Percentiles rank a stretch among this genome's conserved stretches.
Evolutionary conservation across 2,329 filamentous ascomycete species (phyloP).

Genomic region (Clonostachys rosea): DNA sequence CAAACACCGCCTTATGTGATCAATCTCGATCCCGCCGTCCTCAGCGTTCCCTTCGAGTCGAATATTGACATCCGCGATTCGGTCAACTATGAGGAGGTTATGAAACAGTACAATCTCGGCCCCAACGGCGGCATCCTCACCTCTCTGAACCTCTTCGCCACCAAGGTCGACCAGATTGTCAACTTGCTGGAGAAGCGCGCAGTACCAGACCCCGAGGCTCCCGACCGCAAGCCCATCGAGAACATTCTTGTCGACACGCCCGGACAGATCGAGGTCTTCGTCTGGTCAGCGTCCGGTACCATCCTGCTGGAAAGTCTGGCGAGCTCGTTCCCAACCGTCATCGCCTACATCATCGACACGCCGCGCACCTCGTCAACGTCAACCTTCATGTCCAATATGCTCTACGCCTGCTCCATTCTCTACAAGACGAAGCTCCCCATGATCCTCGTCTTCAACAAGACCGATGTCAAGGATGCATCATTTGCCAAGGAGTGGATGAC

Average conservation of each 20-base stretch:
- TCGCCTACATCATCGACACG: constrained; percentile 97
- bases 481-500: constrained; percentile 99
- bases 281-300: constrained; percentile 93
- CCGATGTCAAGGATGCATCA: constrained; percentile 83
- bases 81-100: constrained; percentile 99
- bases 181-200: constrained; percentile 85
- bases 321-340: constrained; percentile 91
- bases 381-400: constrained; percentile 99
- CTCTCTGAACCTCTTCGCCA: constrained; percentile 92
- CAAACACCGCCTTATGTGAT: constrained; percentile 86
- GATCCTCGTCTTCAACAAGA: constrained; percentile 99
- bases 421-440: constrained; percentile 99
- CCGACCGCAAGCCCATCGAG: constrained; percentile 60
- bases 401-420: constrained; percentile 96
- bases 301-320: constrained; percentile 92
- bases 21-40: constrained; percentile 93
- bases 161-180: constrained; percentile 96
- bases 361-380: constrained; percentile 88
- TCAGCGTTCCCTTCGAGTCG: constrained; percentile 88
- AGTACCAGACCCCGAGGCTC: constrained; percentile 54
- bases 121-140: constrained; percentile 97
- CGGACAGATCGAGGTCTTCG: constrained; percentile 97
- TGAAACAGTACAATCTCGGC: constrained; percentile 98
- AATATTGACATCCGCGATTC: constrained; percentile 99
- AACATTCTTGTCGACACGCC: constrained; percentile 94